Conservation (phyloP, 371 early-diverging fungal species). For the Syncephalastrum sp. region DNA sequence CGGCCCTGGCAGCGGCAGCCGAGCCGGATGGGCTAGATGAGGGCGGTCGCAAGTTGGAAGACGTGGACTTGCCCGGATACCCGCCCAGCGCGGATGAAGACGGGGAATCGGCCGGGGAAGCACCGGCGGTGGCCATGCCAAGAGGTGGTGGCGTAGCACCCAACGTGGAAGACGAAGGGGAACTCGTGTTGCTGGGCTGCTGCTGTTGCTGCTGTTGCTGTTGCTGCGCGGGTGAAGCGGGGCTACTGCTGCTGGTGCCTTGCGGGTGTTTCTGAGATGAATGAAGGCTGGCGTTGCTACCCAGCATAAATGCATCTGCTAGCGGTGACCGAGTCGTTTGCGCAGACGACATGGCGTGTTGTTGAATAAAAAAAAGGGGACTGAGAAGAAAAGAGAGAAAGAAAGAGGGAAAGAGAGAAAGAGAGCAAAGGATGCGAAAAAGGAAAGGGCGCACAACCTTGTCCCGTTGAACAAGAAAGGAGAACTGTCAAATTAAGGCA, state of each 20-base stretch:
- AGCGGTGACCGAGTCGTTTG: conserved; percentile 15
- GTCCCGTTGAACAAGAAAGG: not conserved
- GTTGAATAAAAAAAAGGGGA: conserved; percentile 3
- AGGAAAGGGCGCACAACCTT: conserved; percentile 1
- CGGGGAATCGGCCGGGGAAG: not conserved
- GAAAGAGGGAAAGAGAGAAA: conserved; percentile 1
- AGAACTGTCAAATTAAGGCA: not conserved
- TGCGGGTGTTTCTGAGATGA: conserved; percentile 10
- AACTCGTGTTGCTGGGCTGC: not conserved
- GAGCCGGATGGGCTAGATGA: not conserved
- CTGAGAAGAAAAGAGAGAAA: conserved; percentile 1
- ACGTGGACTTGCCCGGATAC: conserved; percentile 1
- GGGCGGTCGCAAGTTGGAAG: conserved; percentile 8
- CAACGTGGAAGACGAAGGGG: too few species aligned
- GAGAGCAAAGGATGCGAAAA: conserved; percentile 5
- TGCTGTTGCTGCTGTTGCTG: conserved; percentile 1
- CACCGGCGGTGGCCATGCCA: conserved; percentile 8
- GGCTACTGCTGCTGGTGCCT: conserved; percentile 4
- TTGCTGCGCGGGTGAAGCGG: not conserved
- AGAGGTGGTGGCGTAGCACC: too few species aligned
- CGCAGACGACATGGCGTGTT: conserved; percentile 14
- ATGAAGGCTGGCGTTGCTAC: not conserved
- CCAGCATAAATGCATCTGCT: conserved; percentile 13
- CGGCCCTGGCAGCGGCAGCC: not conserved
- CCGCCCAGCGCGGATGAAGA: not conserved